These are phyloP conservation scores for Noccaea bulbosa DNA, from an alignment of 345 rosid species.

Conservation along the genomic window DNA sequence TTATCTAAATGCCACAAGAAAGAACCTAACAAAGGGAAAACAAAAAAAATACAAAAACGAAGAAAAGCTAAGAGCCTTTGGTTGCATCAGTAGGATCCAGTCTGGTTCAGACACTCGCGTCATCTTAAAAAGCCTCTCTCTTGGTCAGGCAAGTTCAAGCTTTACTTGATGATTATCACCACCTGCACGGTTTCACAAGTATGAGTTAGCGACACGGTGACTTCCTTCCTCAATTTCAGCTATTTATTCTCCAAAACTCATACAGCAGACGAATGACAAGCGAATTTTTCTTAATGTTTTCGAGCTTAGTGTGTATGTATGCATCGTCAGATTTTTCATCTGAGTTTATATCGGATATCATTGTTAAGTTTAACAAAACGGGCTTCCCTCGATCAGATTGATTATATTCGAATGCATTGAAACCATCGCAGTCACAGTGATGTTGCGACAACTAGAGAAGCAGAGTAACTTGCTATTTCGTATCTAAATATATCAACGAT, in stretches of 20 bases:
- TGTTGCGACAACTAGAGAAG: slow-evolving; percentile 2
- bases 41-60: background rate
- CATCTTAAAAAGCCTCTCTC: slow-evolving; percentile 27
- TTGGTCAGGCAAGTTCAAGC: background rate
- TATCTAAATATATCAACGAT: background rate
- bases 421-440: background rate
- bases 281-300: background rate
- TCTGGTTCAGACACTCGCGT: slow-evolving; percentile 9
- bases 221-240: background rate
- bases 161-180: slow-evolving; percentile 9
- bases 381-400: background rate
- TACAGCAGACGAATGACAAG: slow-evolving; percentile 13
- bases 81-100: background rate
- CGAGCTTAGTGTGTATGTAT: slow-evolving; percentile 14
- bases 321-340: slow-evolving; percentile 19
- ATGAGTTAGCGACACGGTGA: slow-evolving; percentile 26
- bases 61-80: background rate
- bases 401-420: background rate
- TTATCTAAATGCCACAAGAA: slow-evolving; percentile 9
- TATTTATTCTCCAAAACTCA: slow-evolving; percentile 7
- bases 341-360: background rate
- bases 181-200: slow-evolving; percentile 38
- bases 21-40: background rate
- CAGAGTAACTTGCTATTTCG: background rate
- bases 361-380: background rate